Evolutionary conservation across 2,329 filamentous ascomycete genomes (phyloP), one percentile per base, ranked within the genome.

Genomic region (Cryoendolithus antarcticus): DNA sequence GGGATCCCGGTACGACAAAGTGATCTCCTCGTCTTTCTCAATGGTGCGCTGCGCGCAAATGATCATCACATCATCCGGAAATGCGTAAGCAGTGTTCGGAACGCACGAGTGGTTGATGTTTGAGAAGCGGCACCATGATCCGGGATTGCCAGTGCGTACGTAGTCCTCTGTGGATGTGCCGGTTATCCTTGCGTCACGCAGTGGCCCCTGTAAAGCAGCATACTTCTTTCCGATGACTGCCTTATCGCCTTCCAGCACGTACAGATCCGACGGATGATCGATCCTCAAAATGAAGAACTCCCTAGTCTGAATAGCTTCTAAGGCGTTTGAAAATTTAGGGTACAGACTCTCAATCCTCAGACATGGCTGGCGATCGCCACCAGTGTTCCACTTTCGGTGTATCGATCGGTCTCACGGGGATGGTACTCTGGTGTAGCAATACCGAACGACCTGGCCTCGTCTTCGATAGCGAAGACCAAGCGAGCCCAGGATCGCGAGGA

Each of bases 21-120:
- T 19, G 5, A 77, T 46, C 50, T 77, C 71, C 0, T 69, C 63
- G 21, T 58, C 57, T 0, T 63, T 44, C 0, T 58, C 45, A 1
- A 76, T 51, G 33, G 70, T 62, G 7, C 47, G 47, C 0, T 62
- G 53, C 0, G 72, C 71, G 6, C 69, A 66, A 15, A 75, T 37
- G 6, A 75, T 60, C 44, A 64, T 59, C 58, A 76, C 62, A 46
- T 77, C 71, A 2, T 72, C 71, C 30, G 75, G 70, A 48, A 73
- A 74, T 1, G 62, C 53, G 10, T 66, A 66, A 0, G 42, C 43
- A 11, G 62, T 63, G 46, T 74, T 76, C 8, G 51, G 51, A 4
- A 62, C 11, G 49, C 73, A 77, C 8, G 61, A 63, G 44, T 76
- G 72, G 42, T 77, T 76, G 45, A 73, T 64, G 39, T 61, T 58